Base-by-base conservation (phyloP, 345 rosid genomes). In the Odontarrhena argentea region DNA sequence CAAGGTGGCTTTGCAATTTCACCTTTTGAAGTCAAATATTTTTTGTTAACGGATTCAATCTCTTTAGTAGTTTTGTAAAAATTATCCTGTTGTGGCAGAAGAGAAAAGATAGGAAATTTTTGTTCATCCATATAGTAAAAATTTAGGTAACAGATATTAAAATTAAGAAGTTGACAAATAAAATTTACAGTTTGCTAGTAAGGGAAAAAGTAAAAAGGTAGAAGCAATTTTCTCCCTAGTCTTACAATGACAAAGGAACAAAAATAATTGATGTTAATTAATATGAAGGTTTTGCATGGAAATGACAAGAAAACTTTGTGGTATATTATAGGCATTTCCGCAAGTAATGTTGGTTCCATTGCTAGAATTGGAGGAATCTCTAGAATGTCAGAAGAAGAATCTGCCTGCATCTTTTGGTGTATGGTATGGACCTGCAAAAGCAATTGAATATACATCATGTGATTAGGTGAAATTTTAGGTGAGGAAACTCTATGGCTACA, bases 11-110 rank as follows among this genome's bases (percentile, higher is more conserved):
- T 14, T 47, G 52, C 45, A 41, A 41, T 51, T 18, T 49, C 30
- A 41, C 3, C n/a, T 70, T 42, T 36, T 35, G 15, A 68, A 40
- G 36, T 67, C 64, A 56, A 46, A 14, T 36, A 25, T 8, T 49
- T 28, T 49, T 42, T 42, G 51, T 49, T 42, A 58, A 68, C 15
- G 10, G 35, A 2, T 60, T 58, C 12, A 15, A 58, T 41, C 5
- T 28, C 38, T 45, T 45, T 1, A n/a, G 9, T 8, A 14, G 43
- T 32, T 14, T n/a, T 24, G 42, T 32, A 15, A 43, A 53, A 50
- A 26, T 3, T 26, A 41, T 5, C 15, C 28, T 53, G 42, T 35
- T 35, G 2, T 47, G 55, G 56, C 48, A 24, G 49, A 48, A 22
- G 18, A 30, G 36, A 61, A 44, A 61, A 18, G 14, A 38, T 18